Evolutionary conservation across 768 basidiomycete species (phyloP), one percentile per base, ranked within the genome.

Genomic region (Phaeolepiota aurea): DNA sequence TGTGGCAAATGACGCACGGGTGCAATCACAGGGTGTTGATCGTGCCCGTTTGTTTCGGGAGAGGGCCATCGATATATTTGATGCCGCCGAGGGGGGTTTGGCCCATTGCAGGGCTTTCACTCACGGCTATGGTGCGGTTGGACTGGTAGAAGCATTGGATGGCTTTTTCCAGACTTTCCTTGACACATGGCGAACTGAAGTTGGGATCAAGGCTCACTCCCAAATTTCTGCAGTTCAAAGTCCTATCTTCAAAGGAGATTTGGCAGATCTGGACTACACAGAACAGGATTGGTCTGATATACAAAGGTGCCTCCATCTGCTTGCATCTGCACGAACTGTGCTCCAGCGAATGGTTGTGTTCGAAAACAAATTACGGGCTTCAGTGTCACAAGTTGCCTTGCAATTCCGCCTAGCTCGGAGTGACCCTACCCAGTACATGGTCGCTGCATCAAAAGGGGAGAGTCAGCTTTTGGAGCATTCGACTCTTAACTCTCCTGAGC

Each of bases 211-310:
- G 44, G 48, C 52, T 3, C 54, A 59, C 14, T 41, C 54, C 19
- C 55, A 63, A 3, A 48, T 64, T 20, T 53, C 56, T 11, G 47
- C 49, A 15, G 49, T 33, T 16, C 58, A 47, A 45, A 55, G 40
- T 22, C 59, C 45, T 35, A 57, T 39, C 10, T 63, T 75, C 1
- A 72, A 66, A 21, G 74, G 74, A 40, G 89, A 90, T 37, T 66
- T 92, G 23, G 76, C 78, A 0, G 84, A 84, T 53, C 61, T 88
- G 45, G 88, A 98, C 61, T 97, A 96, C 53, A 82, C 86, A 2
- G 65, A 81, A 3, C 79, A 89, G 42, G 93, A 98, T 58, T 96
- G 91, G 89, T 72, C 78, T 2, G 71, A 78, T 20, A 90, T 97
- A 43, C 93, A 96, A 58, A 61, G 77, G 9, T 79, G 79, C 2